Evolutionary conservation across 129 eudicot genomes (phyloP).

Genomic region (Erigeron canadensis): DNA sequence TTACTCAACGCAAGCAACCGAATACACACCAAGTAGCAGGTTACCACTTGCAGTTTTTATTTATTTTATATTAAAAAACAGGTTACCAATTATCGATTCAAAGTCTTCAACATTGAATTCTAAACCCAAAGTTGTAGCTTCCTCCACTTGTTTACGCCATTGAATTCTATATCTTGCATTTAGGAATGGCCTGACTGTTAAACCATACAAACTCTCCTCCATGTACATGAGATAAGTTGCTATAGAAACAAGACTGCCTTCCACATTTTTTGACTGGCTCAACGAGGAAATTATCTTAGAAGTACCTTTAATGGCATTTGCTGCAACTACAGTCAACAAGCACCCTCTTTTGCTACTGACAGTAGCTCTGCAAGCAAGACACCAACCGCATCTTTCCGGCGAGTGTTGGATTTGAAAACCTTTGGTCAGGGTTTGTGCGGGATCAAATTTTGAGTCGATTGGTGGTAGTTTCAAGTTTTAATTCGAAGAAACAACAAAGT

Average conservation of each 20-base stretch:
- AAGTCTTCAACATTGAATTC: too few species aligned
- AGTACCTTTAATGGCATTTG: slow-evolving; percentile 72
- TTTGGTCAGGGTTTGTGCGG: too few species aligned
- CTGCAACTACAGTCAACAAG: slow-evolving; percentile 78
- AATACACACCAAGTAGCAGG: too few species aligned
- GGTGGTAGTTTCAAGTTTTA: too few species aligned
- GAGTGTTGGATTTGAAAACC: too few species aligned
- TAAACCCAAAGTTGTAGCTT: slow-evolving; percentile 56
- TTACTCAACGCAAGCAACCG: too few species aligned
- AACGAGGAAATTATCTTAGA: slow-evolving; percentile 50
- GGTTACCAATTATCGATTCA: too few species aligned
- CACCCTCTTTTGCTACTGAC: slow-evolving; percentile 81
- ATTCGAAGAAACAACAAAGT: too few species aligned
- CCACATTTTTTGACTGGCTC: slow-evolving; percentile 52
- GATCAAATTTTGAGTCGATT: too few species aligned
- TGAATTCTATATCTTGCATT: slow-evolving; percentile 46
- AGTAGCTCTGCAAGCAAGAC: slow-evolving; percentile 71
- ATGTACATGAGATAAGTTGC: slow-evolving; percentile 68
- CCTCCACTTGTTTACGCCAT: slow-evolving; percentile 78
- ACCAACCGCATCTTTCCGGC: slow-evolving; percentile 99
- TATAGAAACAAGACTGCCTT: slow-evolving; percentile 64
- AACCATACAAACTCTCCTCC: slow-evolving; percentile 87
- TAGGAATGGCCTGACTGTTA: slow-evolving; percentile 62
- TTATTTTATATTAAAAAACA: too few species aligned
- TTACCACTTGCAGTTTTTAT: too few species aligned